Percentiles rank a stretch among this genome's conserved stretches.
These are phyloP conservation scores for Batkoa obscura DNA, from an alignment of 371 early-diverging fungal genomes.

Conservation along the genomic window DNA sequence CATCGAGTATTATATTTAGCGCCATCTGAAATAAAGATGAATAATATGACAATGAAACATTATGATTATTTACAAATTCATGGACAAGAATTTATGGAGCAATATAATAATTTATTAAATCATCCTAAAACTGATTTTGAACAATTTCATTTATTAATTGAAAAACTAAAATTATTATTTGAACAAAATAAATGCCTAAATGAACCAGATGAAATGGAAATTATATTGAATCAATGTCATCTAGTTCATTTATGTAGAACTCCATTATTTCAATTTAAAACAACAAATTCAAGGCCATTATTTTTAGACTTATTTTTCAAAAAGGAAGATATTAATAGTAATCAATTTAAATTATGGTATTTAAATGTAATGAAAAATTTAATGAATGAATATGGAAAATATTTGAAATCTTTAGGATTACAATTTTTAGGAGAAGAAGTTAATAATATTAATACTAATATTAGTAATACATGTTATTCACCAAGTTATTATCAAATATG, in stretches of 20 bases:
- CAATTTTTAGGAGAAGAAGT: background rate
- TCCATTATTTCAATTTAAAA: background rate
- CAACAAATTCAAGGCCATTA: background rate
- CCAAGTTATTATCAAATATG: background rate
- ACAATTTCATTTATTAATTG: background rate
- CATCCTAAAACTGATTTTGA: background rate
- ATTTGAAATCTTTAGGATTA: background rate
- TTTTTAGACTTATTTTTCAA: background rate
- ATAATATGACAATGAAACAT: background rate
- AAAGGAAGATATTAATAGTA: background rate
- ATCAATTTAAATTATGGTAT: background rate
- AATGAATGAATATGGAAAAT: background rate
- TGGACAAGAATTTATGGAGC: slow-evolving; percentile 2
- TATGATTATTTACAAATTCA: slow-evolving; percentile 1
- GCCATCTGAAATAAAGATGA: background rate
- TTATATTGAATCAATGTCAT: background rate
- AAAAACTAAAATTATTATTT: background rate
- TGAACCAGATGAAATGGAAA: background rate
- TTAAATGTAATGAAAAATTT: background rate
- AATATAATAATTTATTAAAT: background rate
- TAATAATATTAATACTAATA: background rate
- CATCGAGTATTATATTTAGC: background rate
- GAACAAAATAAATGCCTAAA: background rate
- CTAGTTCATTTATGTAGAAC: background rate
- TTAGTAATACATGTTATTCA: no score